A percentile compares a stretch with the other conserved stretches of the same genome.
Conservation (phyloP, 2,329 filamentous ascomycete species). For the Fusarium sp. region DNA sequence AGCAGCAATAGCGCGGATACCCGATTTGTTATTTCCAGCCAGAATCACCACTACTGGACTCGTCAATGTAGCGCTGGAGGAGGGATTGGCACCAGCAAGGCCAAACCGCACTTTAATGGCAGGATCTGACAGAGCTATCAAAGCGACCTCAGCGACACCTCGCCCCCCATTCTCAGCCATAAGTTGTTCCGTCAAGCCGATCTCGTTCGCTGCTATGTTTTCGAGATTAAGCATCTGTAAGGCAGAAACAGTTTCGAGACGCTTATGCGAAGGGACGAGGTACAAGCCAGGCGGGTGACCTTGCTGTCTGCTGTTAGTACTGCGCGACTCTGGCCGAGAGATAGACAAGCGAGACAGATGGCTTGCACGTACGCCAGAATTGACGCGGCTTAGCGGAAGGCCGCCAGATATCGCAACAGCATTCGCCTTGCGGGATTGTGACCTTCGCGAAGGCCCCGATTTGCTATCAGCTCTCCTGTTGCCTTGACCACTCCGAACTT, state of each 20-base stretch:
- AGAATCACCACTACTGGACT: slow-evolving; percentile 74
- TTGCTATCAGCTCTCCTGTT: slow-evolving; percentile 67
- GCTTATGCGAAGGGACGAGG: slow-evolving; percentile 66
- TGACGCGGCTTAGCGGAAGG: slow-evolving; percentile 61
- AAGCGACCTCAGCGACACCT: slow-evolving; percentile 86
- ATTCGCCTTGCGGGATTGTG: slow-evolving; percentile 70
- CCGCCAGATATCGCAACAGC: slow-evolving; percentile 52
- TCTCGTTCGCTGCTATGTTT: slow-evolving; percentile 87
- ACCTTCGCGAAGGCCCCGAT: slow-evolving; percentile 60
- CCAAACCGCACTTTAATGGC: slow-evolving; percentile 67
- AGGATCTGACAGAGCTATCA: slow-evolving; percentile 74
- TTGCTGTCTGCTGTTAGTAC: slow-evolving; percentile 54
- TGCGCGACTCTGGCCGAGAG: slow-evolving; percentile 48
- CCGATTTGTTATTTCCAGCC: slow-evolving; percentile 95
- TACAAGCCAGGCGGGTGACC: slow-evolving; percentile 62
- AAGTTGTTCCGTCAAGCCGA: slow-evolving; percentile 88
- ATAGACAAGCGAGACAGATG: slow-evolving; percentile 50
- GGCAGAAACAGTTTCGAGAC: slow-evolving; percentile 74
- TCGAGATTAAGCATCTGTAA: slow-evolving; percentile 93
- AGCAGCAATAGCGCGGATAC: slow-evolving; percentile 85
- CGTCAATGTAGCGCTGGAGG: slow-evolving; percentile 47
- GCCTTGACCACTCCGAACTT: slow-evolving; percentile 64
- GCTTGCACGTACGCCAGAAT: slow-evolving; percentile 58
- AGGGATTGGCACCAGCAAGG: slow-evolving; percentile 56
- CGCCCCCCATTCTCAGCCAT: slow-evolving; percentile 93